Evolutionary conservation across 2,329 filamentous ascomycete genomes (phyloP).

Genomic region (Fusarium sp.): DNA sequence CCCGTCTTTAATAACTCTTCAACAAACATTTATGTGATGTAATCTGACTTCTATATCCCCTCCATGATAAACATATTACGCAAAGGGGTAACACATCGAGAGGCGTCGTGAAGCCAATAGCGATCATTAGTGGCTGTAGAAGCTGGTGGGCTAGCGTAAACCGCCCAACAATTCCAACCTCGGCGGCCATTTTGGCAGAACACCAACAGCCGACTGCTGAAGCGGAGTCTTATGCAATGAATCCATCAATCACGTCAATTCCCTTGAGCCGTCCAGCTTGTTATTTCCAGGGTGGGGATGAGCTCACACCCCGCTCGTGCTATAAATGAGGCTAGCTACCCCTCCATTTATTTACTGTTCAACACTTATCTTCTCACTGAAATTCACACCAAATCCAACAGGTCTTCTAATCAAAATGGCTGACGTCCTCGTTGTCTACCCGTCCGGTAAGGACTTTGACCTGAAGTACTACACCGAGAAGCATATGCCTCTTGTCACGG

Average conservation of each 20-base stretch:
- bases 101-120: neutral
- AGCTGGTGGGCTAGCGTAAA: neutral
- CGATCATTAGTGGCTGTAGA: neutral
- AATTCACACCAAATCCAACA: neutral
- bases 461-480: constrained; percentile 45
- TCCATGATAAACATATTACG: neutral
- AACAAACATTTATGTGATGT: neutral
- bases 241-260: constrained; percentile 20
- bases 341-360: constrained; percentile 16
- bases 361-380: neutral
- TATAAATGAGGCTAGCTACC: constrained; percentile 16
- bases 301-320: constrained; percentile 8
- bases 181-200: neutral
- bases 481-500: constrained; percentile 46
- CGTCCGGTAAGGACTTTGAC: constrained; percentile 46
- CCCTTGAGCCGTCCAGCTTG: constrained; percentile 23
- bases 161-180: neutral
- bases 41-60: neutral
- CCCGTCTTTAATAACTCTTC: neutral
- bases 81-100: neutral
- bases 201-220: neutral
- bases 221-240: constrained; percentile 12
- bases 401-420: constrained; percentile 33
- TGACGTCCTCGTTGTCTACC: constrained; percentile 45
- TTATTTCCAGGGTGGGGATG: constrained; percentile 20